Evolutionary conservation across 2,329 filamentous ascomycete species (phyloP).

Genomic region (Verticillium alfalfae): DNA sequence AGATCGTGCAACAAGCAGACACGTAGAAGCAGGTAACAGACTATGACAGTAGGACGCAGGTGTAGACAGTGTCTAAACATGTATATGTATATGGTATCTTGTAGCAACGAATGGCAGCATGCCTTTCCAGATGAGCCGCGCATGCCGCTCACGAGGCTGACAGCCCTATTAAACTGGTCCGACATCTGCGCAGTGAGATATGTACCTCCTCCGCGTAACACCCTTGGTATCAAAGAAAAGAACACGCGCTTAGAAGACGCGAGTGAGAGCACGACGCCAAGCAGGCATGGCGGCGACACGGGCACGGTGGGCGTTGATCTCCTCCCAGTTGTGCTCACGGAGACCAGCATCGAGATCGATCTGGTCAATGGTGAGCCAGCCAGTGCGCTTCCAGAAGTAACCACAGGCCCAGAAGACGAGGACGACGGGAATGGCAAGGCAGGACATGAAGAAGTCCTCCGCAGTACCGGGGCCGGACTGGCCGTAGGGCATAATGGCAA

Average conservation of each 20-base stretch:
- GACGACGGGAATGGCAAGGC: conserved; percentile 48
- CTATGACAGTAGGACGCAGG: background rate
- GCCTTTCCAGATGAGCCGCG: background rate
- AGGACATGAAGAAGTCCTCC: conserved; percentile 48
- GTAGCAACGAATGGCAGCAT: background rate
- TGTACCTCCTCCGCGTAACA: background rate
- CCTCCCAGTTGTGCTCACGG: conserved; percentile 60
- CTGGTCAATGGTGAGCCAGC: conserved; percentile 51
- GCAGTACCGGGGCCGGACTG: conserved; percentile 20
- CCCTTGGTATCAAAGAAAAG: background rate
- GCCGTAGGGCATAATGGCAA: conserved; percentile 32
- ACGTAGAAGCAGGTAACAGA: background rate
- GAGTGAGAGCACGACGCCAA: conserved; percentile 38
- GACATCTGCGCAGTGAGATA: background rate
- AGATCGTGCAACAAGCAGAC: no score
- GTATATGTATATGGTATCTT: background rate
- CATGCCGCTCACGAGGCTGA: background rate
- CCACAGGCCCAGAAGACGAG: conserved; percentile 49
- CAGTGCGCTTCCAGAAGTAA: conserved; percentile 59
- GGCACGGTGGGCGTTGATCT: conserved; percentile 49
- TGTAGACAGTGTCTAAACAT: background rate
- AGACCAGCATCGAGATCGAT: conserved; percentile 65
- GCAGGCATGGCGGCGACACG: conserved; percentile 43
- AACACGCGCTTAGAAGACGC: conserved; percentile 24
- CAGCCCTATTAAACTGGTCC: background rate